These are phyloP conservation scores for Amaranthus palmeri DNA, from an alignment of 148 eudicot species.

Conservation along the genomic window DNA sequence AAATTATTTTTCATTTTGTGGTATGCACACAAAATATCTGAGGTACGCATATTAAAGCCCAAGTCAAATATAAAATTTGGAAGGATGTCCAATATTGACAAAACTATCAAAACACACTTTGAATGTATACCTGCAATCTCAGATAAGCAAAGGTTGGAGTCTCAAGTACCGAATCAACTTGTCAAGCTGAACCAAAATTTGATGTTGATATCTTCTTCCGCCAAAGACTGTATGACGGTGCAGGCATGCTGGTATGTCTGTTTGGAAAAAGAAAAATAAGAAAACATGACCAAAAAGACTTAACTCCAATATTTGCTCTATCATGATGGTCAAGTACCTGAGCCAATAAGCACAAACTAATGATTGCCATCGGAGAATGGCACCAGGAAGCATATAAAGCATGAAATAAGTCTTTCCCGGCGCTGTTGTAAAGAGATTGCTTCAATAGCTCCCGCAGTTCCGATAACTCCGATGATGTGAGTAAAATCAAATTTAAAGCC, in stretches of 20 bases:
- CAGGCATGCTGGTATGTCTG: constrained; percentile 98
- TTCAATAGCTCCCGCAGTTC: constrained; percentile 82
- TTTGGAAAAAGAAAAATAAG: constrained; percentile 5
- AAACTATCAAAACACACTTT: too few relatives aligned
- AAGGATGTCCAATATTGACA: too few relatives aligned
- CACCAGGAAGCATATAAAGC: constrained; percentile 91
- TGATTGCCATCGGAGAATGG: constrained; percentile 93
- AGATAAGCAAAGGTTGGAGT: constrained; percentile 94
- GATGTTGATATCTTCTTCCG: constrained; percentile 86
- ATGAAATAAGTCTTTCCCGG: constrained; percentile 82
- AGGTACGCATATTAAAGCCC: too few relatives aligned
- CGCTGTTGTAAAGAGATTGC: constrained; percentile 56
- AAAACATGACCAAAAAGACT: not conserved
- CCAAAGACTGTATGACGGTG: constrained; percentile 79
- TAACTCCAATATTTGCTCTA: not conserved
- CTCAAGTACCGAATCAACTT: constrained; percentile 83
- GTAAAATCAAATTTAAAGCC: too few relatives aligned
- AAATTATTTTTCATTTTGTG: too few relatives aligned
- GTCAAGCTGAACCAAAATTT: constrained; percentile 85
- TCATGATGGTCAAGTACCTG: too few relatives aligned
- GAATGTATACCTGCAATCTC: constrained; percentile 67
- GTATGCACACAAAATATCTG: too few relatives aligned
- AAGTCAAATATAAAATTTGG: too few relatives aligned
- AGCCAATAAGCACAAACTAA: too few relatives aligned
- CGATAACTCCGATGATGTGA: constrained; percentile 54